A percentile compares a stretch with the other conserved stretches of the same genome.
Conservation (phyloP, 441 rosid species). For the Mallotus repandus region DNA sequence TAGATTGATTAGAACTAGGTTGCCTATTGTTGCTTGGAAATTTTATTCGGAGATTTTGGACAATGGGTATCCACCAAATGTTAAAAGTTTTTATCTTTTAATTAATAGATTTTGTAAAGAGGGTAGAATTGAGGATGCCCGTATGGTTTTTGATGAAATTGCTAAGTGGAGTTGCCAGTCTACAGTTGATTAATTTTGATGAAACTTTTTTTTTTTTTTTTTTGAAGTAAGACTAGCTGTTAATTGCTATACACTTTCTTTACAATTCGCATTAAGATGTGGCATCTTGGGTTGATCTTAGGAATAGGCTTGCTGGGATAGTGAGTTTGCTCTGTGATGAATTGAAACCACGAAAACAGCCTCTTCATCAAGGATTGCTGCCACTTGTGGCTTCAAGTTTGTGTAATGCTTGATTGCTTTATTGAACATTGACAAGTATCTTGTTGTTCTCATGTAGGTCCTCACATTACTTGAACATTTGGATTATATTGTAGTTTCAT, state of each 20-base stretch:
- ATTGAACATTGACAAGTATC: neutral
- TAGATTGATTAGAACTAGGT: no score
- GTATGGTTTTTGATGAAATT: no score
- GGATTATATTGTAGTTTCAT: slow-evolving; percentile 73
- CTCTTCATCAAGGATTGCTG: neutral
- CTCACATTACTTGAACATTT: slow-evolving; percentile 77
- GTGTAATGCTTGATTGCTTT: slow-evolving; percentile 3
- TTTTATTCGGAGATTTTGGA: no score
- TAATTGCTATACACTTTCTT: slow-evolving; percentile 2
- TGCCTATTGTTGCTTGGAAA: no score
- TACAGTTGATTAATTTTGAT: no score
- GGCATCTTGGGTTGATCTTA: slow-evolving; percentile 74
- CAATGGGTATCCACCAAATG: no score
- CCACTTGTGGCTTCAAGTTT: neutral
- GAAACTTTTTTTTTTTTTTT: no score
- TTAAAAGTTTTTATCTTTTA: no score
- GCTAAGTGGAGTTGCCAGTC: no score
- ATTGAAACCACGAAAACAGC: neutral
- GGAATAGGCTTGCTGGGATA: neutral
- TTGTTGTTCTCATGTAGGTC: slow-evolving; percentile 40
- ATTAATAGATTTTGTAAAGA: no score
- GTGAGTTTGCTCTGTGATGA: neutral
- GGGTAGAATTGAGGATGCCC: no score
- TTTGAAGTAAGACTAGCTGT: no score
- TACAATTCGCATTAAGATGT: slow-evolving; percentile 75